Evolutionary conservation across 169 alveolate genomes (phyloP).

Genomic region (Cryptosporidium sp.): DNA sequence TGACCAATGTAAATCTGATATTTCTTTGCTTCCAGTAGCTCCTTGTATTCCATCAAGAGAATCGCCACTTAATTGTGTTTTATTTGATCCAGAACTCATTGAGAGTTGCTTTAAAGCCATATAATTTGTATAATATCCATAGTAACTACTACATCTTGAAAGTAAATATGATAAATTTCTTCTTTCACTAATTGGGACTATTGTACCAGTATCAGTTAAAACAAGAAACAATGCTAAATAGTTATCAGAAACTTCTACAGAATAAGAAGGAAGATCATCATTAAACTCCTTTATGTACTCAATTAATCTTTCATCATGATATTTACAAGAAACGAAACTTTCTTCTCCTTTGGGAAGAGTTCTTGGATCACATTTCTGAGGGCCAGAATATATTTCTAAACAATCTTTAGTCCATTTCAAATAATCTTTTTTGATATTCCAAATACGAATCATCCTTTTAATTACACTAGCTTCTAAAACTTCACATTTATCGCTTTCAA

Average conservation of each 20-base stretch:
- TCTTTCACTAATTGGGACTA: conserved; percentile 32
- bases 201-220: conserved; percentile 55
- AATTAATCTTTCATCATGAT: conserved; percentile 24
- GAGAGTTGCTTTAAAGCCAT: background rate
- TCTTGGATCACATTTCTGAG: conserved; percentile 8
- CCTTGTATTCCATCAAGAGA: too few species aligned
- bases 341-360: background rate
- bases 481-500: conserved; percentile 70
- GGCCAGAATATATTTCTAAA: conserved; percentile 47
- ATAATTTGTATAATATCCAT: conserved; percentile 36
- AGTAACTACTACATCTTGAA: conserved; percentile 56
- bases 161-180: conserved; percentile 26
- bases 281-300: conserved; percentile 55
- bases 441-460: conserved; percentile 68
- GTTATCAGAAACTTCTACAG: conserved; percentile 56
- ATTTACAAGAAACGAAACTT: background rate
- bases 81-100: background rate
- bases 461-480: conserved; percentile 55
- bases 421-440: conserved; percentile 47
- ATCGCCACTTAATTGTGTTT: background rate
- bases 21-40: background rate
- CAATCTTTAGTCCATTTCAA: conserved; percentile 56
- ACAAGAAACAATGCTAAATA: conserved; percentile 21
- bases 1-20: conserved; percentile 55
- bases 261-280: conserved; percentile 44